phyloP scores from a whole-genome alignment of 2,329 filamentous ascomycete species.

The Thermoascus crustaceus region DNA sequence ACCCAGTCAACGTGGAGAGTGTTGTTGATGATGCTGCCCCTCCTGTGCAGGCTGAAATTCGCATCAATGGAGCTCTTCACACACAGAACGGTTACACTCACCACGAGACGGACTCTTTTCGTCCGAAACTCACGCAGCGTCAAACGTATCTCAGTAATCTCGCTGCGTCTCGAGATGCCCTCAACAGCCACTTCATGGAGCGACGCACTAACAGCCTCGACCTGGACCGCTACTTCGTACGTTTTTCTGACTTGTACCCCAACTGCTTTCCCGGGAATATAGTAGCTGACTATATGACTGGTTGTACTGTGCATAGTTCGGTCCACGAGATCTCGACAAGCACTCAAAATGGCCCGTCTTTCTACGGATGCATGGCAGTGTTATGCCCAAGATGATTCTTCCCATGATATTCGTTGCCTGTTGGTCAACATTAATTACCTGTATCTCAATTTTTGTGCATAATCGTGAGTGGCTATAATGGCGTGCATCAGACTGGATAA shows the following conservation, averaged over 20 bases:
- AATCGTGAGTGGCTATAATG: conserved; percentile 19
- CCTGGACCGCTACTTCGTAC: conserved; percentile 55
- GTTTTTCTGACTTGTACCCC: too few species aligned
- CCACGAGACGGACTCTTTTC: too few species aligned
- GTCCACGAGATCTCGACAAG: conserved; percentile 59
- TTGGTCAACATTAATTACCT: conserved; percentile 61
- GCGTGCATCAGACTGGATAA: background rate
- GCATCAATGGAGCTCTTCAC: too few species aligned
- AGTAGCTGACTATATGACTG: conserved; percentile 4
- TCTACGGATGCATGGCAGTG: conserved; percentile 66
- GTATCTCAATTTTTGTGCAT: conserved; percentile 43
- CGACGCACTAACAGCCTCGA: conserved; percentile 30
- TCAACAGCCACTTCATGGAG: conserved; percentile 8
- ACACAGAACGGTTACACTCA: too few species aligned
- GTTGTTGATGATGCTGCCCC: too few species aligned
- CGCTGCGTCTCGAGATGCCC: conserved; percentile 4
- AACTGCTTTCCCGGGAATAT: background rate
- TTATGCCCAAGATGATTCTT: conserved; percentile 65
- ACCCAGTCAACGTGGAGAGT: too few species aligned
- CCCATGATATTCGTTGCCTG: conserved; percentile 54
- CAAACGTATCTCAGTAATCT: too few species aligned
- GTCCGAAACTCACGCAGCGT: too few species aligned
- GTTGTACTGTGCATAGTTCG: conserved; percentile 17
- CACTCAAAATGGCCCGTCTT: conserved; percentile 73
- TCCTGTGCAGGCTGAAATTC: too few species aligned